Evolutionary conservation across 345 rosid genomes (phyloP), one percentile per base, ranked within the genome.

Genomic region (Turritis glabra): DNA sequence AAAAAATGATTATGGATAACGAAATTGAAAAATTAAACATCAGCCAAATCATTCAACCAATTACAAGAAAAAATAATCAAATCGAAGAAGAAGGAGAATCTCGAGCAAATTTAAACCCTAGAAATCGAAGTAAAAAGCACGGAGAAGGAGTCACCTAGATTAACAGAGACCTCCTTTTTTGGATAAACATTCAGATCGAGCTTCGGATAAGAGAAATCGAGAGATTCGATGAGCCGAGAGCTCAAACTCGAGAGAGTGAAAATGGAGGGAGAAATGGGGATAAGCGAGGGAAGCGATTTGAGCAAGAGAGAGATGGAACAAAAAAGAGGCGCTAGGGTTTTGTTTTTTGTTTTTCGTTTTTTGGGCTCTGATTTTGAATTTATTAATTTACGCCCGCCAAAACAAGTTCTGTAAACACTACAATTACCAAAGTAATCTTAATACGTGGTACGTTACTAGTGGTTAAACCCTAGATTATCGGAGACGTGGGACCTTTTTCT

Each of bases 381-480:
- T 72, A 56, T 29, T 30, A 64, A 72, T 47, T 27, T 59, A 67
- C 82, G 90, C 91, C 90, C 97, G 97, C 97, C 95, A 91, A 89
- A 53, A 71, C 77, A 43, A 21, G 63, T 68, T 62, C 59, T 3
- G 18, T 23, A 64, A 71, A 47, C 58, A 54, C 53, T 15, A 46
- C 69, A 40, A 57, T 40, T 58, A 25, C 71, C 54, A 19, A 64
- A 55, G 67, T 12, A 27, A 68, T 52, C 10, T 4, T 56, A 3
- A 1, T 1, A 81, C 92, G 86, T 85, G 95, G 83, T 67, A 40
- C 9, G 7, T 18, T 64, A 3, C 63, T 1, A 72, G 25, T 84
- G 81, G 88, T 25, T 58, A 0, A 5, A 0, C 12, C 12, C 29
- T 23, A 1, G 0, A 43, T 64, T 46, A 54, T 27, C 30, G 73